Evolutionary conservation across 2,329 filamentous ascomycete genomes (phyloP), one percentile per base, ranked within the genome.

Genomic region (Apiospora saccharicola): DNA sequence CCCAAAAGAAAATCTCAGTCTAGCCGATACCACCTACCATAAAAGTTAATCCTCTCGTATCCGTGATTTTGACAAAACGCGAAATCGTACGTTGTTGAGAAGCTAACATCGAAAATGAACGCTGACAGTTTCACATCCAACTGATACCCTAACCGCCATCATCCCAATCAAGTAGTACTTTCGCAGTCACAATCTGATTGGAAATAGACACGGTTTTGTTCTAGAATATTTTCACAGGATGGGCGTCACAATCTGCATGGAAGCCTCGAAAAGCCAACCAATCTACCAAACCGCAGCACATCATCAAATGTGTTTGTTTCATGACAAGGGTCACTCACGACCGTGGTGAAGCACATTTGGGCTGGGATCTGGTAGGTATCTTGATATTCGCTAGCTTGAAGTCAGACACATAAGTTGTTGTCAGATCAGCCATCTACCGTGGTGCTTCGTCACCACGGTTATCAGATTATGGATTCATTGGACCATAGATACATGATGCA

Each of bases 21-120:
- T 41, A 37, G 34, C 19, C 57, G 24, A 64, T 64, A 41, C 57
- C 57, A 64, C 57, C 57, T 64, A 64, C 57, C 34, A 6, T 41
- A 41, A 8, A 64, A 24, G 57, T 34, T 34, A 41, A 64, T n/a
- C 22, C 22, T 41, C 3, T 37, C 57, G 57, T 41, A 34, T 12
- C 57, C 57, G 19, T n/a, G 34, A 5, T 41, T n/a, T 22, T 13
- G 10, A 34, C 3, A 41, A 41, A 3, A n/a, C 34, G 34, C 6
- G 16, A 3, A 64, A 37, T 41, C 57, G 34, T 41, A 64, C 8
- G 34, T 13, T 57, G 24, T 7, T 37, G 30, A 30, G 53, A 30
- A 37, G 26, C 26, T 14, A 61, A 22, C 3, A 26, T 19, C 26
- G 26, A 30, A 26, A 34, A 34, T 6, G 26, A 16, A 57, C 13